Base-by-base conservation (phyloP, 148 eudicot genomes). In the Camellia lanceoleosa region DNA sequence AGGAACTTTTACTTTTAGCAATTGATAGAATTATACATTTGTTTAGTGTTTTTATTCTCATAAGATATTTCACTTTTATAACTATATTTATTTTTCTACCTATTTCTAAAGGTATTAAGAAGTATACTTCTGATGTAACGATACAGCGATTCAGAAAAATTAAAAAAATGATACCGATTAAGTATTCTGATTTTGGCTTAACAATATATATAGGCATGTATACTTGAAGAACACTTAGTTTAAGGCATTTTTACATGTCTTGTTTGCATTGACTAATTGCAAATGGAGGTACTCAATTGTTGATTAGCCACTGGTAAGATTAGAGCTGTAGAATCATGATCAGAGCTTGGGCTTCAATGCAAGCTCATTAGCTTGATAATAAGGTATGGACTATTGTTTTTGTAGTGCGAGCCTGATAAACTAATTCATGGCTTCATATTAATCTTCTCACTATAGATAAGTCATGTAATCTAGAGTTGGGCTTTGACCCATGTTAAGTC, bases 261-360 rank as follows among this genome's bases (percentile, higher is more conserved):
- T 46, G 52, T 42, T 44, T 68, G n/a, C n/a, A 18, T 68, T 44
- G 72, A 68, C 23, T 68, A 5, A 11, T 7, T 43, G 2, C 4
- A 68, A 44, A 16, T 41, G 43, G 23, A 12, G 10, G 51, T 18
- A 43, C 18, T 66, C 13, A 44, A 66, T 66, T 44, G 52, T 44
- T 44, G 18, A 68, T 16, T 16, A 18, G 54, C 19, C 16, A 1
- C 42, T 18, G 3, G 30, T 44, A 1, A 70, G 75, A n/a, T 71
- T 71, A 59, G 20, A 51, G n/a, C n/a, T 71, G 58, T 71, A 49
- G 55, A 71, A 47, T 71, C 38, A 51, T 71, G 59, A 30, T n/a
- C 52, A 52, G 42, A 73, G 41, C 44, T 73, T 15, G 30, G 44
- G 44, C 61, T 44, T 73, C 3, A 54, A 15, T 73, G 18, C 76